Percentiles rank a stretch among this genome's conserved stretches.
These are phyloP conservation scores for Pseudocercospora crystallina DNA, from an alignment of 2,329 filamentous ascomycete genomes.

Conservation along the genomic window DNA sequence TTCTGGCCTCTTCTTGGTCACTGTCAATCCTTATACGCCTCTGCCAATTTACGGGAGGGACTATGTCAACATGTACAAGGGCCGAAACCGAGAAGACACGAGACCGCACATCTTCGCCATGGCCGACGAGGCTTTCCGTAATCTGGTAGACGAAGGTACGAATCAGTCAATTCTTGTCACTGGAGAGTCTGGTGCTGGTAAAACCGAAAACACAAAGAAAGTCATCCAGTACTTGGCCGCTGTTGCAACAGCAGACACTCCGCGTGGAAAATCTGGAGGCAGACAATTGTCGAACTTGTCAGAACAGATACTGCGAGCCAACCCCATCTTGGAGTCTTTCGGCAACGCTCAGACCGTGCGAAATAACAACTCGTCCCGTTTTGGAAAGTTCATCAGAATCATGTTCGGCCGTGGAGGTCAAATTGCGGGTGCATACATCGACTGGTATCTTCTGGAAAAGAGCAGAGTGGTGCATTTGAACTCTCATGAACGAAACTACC, in stretches of 20 bases:
- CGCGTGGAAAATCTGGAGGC: conserved; percentile 58
- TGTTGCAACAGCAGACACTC: conserved; percentile 80
- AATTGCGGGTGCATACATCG: conserved; percentile 93
- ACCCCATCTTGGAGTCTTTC: conserved; percentile 96
- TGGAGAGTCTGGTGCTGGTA: conserved; percentile 95
- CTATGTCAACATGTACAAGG: conserved; percentile 98
- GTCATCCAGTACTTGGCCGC: conserved; percentile 98
- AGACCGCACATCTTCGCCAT: conserved; percentile 97
- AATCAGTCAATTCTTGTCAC: conserved; percentile 98
- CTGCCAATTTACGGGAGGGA: conserved; percentile 95
- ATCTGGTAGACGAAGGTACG: conserved; percentile 88
- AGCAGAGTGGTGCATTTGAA: conserved; percentile 94
- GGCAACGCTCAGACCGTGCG: conserved; percentile 97
- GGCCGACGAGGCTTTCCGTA: conserved; percentile 94
- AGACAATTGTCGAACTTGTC: conserved; percentile 81
- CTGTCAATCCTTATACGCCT: conserved; percentile 93
- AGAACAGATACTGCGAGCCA: conserved; percentile 92
- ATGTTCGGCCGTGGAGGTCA: conserved; percentile 86
- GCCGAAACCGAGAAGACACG: conserved; percentile 84
- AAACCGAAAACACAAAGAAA: conserved; percentile 99
- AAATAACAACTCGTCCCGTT: conserved; percentile 97
- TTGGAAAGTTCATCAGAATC: conserved; percentile 98
- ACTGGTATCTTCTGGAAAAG: conserved; percentile 98
- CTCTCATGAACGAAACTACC: conserved; percentile 87
- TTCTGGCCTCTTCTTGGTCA: conserved; percentile 93